Percentiles rank a stretch among this genome's conserved stretches.
These are phyloP conservation scores for Pochonia chlamydosporia DNA, from an alignment of 2,329 filamentous ascomycete species.

Conservation along the genomic window DNA sequence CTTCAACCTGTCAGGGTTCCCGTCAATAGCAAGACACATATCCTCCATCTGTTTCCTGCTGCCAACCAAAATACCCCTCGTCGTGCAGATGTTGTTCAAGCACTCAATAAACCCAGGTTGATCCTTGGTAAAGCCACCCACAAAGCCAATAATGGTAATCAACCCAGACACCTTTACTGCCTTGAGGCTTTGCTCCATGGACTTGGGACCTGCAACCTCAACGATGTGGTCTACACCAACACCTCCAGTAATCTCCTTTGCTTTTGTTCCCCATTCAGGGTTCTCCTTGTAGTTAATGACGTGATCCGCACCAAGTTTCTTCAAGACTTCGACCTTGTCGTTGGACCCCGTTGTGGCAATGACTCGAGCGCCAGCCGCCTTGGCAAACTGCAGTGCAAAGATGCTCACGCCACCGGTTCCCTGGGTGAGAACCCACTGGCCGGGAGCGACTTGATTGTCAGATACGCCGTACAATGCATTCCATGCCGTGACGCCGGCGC, in stretches of 20 bases:
- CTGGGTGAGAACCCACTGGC: constrained; percentile 57
- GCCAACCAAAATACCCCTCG: constrained; percentile 41
- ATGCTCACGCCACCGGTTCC: constrained; percentile 66
- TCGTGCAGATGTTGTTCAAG: constrained; percentile 29
- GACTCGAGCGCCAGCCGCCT: constrained; percentile 41
- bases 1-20: constrained; percentile 33
- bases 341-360: constrained; percentile 42
- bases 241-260: constrained; percentile 36
- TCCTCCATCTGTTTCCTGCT: constrained; percentile 43
- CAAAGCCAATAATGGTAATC: constrained; percentile 35
- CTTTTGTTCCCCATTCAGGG: constrained; percentile 38
- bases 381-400: constrained; percentile 56
- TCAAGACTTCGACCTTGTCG: constrained; percentile 37
- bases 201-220: constrained; percentile 40
- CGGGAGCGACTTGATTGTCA: constrained; percentile 41
- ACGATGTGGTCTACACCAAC: constrained; percentile 41
- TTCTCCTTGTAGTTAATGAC: constrained; percentile 45
- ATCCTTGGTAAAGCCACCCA: constrained; percentile 20
- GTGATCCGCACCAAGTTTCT: constrained; percentile 42
- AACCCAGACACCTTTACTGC: constrained; percentile 40
- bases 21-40: constrained; percentile 44
- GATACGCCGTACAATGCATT: constrained; percentile 56
- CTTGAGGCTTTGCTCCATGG: constrained; percentile 38
- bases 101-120: constrained; percentile 28
- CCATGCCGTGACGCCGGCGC: constrained; percentile 60